A percentile compares a stretch with the other conserved stretches of the same genome.
phyloP scores from a whole-genome alignment of 805 yeast species.

The Metschnikowia peoriensis region DNA sequence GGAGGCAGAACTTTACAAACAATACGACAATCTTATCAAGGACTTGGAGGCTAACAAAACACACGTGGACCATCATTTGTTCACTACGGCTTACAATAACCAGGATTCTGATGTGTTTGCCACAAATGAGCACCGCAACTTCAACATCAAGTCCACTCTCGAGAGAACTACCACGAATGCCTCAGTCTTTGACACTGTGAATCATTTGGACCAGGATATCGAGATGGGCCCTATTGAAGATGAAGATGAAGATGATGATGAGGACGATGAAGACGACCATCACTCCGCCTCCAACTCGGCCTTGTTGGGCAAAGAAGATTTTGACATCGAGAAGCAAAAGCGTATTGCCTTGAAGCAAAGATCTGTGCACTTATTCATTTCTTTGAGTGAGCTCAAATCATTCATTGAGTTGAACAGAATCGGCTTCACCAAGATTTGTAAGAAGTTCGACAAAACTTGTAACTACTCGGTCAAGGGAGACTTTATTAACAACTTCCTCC shows the following conservation, averaged over 20 bases:
- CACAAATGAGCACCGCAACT: slow-evolving; percentile 21
- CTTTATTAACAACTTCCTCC: slow-evolving; percentile 49
- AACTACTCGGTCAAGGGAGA: slow-evolving; percentile 56
- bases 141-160: slow-evolving; percentile 19
- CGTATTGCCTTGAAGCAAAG: slow-evolving; percentile 67
- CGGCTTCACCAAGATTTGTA: slow-evolving; percentile 86
- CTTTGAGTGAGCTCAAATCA: slow-evolving; percentile 78
- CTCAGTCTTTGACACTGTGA: slow-evolving; percentile 27
- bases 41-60: slow-evolving; percentile 42
- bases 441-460: slow-evolving; percentile 86
- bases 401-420: slow-evolving; percentile 81
- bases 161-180: slow-evolving; percentile 24
- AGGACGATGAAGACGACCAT: slow-evolving; percentile 20
- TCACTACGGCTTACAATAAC: slow-evolving; percentile 25
- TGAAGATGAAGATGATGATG: slow-evolving; percentile 34
- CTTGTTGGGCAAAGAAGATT: slow-evolving; percentile 28
- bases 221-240: slow-evolving; percentile 28
- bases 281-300: slow-evolving; percentile 22
- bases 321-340: slow-evolving; percentile 29
- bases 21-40: slow-evolving; percentile 44
- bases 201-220: slow-evolving; percentile 29
- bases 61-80: slow-evolving; percentile 26
- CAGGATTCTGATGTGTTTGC: slow-evolving; percentile 7
- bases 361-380: slow-evolving; percentile 63
- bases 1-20: slow-evolving; percentile 45